Base-by-base conservation (phyloP, 805 yeast species). In the Metschnikowia koreensis region DNA sequence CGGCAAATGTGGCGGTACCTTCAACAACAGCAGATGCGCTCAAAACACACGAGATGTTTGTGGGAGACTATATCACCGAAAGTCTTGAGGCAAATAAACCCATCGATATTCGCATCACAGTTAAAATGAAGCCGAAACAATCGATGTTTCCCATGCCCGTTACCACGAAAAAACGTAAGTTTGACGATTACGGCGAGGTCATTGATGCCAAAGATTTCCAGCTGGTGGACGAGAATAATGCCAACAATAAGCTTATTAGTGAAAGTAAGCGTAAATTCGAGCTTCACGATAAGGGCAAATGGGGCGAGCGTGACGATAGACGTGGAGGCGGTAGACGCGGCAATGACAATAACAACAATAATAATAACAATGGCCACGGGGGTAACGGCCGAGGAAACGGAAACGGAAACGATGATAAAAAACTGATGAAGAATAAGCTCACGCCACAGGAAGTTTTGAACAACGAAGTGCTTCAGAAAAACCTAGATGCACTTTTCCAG, bases 141-240 rank as follows among this genome's bases (percentile, higher is more conserved):
- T 75, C 78, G 41, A 86, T 87, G 88, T 94, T 93, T 63, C 98
- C 97, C 11, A 87, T 74, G 59, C 71, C 81, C 38, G 78, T 80
- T 1, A 56, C 58, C 27, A 54, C 63, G 7, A 79, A 75, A 44
- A 81, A 81, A 59, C 71, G 79, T 26, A 82, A 87, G 57, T 71
- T 77, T 44, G 98, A 94, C 64, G 97, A 93, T 58, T 94, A 93
- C 66, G 99, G 99, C 31, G 85, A 82, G 50, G 69, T 84, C 1
- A 83, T 92, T 17, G 84, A 86, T 55, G 78, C 79, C 41, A 80
- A 82, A 38, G 86, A 85, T 59, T 87, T 84, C 61, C 78, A 76
- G 56, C 77, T 77, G 50, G 73, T 75, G 44, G 60, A 56, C 29
- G 88, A 83, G 56, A 86, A 81, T 58, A 70, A 64, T 22, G 63